phyloP scores from a whole-genome alignment of 345 rosid genomes.

The Geranium rotundifolium region DNA sequence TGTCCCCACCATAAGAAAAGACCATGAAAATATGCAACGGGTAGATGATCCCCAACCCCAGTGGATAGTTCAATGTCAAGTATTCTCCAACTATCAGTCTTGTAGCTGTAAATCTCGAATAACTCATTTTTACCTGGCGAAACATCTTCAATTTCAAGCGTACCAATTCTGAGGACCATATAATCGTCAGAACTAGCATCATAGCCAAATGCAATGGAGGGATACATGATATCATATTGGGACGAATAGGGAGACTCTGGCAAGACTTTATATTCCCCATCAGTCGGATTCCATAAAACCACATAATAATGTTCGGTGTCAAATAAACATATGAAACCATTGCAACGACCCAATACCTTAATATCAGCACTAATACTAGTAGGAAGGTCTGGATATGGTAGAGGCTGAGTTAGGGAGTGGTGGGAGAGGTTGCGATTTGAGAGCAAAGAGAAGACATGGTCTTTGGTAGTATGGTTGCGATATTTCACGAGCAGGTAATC shows the following conservation, averaged over 20 bases:
- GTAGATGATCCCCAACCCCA: no score
- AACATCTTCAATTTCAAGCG: neutral
- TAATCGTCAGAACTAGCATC: neutral
- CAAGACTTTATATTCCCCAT: neutral
- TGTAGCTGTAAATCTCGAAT: no score
- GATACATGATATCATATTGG: no score
- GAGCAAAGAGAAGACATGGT: neutral
- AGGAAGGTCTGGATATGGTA: neutral
- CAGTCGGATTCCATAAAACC: neutral
- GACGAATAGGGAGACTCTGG: neutral
- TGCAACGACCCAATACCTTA: no score
- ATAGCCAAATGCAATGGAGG: neutral
- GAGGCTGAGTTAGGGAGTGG: neutral
- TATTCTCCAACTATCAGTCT: neutral
- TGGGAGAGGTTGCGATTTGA: neutral
- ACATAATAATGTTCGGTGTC: neutral
- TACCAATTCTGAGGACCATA: neutral
- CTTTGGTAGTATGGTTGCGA: neutral
- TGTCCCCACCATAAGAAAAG: neutral
- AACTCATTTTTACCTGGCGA: no score
- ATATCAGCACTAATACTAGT: no score
- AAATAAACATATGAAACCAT: neutral
- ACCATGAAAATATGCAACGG: neutral
- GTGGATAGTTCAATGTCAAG: no score
- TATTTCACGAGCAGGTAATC: neutral